Evolutionary conservation across 169 alveolate genomes (phyloP).

Genomic region (Cryptosporidium sp.): DNA sequence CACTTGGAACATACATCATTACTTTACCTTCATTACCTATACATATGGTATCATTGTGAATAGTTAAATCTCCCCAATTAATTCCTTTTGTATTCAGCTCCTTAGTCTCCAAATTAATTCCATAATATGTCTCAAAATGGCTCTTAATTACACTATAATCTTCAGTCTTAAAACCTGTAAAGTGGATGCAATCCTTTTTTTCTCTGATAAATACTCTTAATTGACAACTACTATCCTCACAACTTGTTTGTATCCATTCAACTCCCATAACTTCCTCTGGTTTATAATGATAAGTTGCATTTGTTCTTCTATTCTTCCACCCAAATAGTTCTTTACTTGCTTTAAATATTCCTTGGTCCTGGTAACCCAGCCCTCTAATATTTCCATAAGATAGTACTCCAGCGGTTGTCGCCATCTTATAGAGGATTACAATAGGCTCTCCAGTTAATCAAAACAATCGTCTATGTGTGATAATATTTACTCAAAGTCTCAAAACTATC

Average conservation of each 20-base stretch:
- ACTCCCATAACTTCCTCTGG: conserved; percentile 85
- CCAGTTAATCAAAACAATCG: neutral
- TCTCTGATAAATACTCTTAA: conserved; percentile 82
- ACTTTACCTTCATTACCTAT: conserved; percentile 51
- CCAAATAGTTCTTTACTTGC: conserved; percentile 91
- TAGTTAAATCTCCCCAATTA: conserved; percentile 93
- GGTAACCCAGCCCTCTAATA: conserved; percentile 66
- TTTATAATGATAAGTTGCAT: conserved; percentile 88
- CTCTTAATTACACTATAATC: conserved; percentile 83
- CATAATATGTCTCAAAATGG: conserved; percentile 87
- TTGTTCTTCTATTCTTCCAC: conserved; percentile 92
- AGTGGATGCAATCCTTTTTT: conserved; percentile 79
- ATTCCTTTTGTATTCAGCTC: conserved; percentile 87
- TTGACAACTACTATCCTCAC: conserved; percentile 79
- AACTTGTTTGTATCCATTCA: conserved; percentile 85
- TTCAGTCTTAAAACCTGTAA: conserved; percentile 62
- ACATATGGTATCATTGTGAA: conserved; percentile 62
- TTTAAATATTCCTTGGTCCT: conserved; percentile 88
- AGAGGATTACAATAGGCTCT: neutral
- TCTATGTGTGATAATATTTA: neutral
- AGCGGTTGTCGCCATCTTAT: conserved; percentile 14
- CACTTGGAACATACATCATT: conserved; percentile 62
- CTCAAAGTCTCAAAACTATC: neutral
- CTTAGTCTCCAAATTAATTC: conserved; percentile 77
- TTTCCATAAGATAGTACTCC: conserved; percentile 66